phyloP scores from a whole-genome alignment of 2,329 filamentous ascomycete species.

The Chaetomium olivaceum region DNA sequence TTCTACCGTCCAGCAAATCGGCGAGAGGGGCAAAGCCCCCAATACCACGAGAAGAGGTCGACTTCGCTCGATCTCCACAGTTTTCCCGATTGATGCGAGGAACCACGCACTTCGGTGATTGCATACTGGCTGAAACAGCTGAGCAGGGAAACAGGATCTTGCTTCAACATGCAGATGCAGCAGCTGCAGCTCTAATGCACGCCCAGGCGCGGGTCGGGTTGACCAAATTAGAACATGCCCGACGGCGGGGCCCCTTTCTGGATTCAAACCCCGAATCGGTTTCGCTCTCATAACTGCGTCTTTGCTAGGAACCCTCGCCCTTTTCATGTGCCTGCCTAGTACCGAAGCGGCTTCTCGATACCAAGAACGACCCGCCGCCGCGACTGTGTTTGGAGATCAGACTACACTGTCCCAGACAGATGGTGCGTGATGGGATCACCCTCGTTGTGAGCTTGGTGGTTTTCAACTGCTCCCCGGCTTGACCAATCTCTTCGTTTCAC shows the following conservation, averaged over 20 bases:
- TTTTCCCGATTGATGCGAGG: not conserved
- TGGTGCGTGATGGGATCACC: not conserved
- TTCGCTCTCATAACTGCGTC: not conserved
- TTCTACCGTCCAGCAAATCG: not conserved
- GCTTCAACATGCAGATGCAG: not conserved
- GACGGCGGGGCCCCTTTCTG: not conserved
- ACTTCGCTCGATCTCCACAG: not conserved
- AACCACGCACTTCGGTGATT: not conserved
- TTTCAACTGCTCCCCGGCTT: not conserved
- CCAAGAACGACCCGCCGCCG: not conserved
- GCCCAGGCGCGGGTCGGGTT: not conserved
- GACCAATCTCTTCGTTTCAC: not conserved
- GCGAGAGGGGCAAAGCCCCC: not conserved
- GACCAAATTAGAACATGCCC: not conserved
- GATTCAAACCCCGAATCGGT: not conserved
- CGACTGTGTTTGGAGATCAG: not conserved
- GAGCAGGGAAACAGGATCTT: not conserved
- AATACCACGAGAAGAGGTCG: not conserved
- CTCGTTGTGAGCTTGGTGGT: not conserved
- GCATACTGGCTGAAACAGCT: conserved; percentile 2
- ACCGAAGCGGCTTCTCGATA: not conserved
- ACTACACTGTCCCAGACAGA: not conserved
- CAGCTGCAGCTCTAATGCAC: not conserved
- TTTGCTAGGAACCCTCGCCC: not conserved
- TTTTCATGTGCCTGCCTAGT: not conserved